These are phyloP conservation scores for Mycosphaerella sp. DNA, from an alignment of 2,329 filamentous ascomycete genomes.

Conservation along the genomic window DNA sequence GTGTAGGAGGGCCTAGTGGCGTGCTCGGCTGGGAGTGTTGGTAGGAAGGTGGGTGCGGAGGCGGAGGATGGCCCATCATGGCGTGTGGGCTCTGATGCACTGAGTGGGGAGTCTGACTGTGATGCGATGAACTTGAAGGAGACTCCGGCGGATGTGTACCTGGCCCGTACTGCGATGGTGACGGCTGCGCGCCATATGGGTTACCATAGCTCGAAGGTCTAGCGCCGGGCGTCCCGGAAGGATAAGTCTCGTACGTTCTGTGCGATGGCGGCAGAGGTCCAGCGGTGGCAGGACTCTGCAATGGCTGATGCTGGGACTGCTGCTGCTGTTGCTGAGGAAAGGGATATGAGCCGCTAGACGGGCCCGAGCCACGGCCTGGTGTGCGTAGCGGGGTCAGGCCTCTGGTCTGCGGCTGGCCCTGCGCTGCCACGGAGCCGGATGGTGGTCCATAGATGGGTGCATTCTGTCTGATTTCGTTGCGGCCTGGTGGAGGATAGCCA, in stretches of 20 bases:
- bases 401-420: constrained; percentile 19
- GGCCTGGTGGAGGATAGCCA: constrained; percentile 3
- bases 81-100: constrained; percentile 30
- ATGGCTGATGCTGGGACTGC: constrained; percentile 10
- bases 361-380: constrained; percentile 17
- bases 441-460: constrained; percentile 22
- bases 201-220: constrained; percentile 24
- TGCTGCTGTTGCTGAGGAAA: constrained; percentile 24
- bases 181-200: constrained; percentile 20
- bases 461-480: constrained; percentile 9
- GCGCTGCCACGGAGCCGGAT: constrained; percentile 16
- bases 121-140: constrained; percentile 31
- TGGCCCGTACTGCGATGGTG: constrained; percentile 23
- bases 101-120: constrained; percentile 30
- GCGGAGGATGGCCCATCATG: constrained; percentile 24
- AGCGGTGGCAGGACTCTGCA: constrained; percentile 29
- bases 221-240: constrained; percentile 25
- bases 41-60: constrained; percentile 20
- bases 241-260: constrained; percentile 19
- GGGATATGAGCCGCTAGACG: constrained; percentile 19
- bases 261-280: constrained; percentile 21
- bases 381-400: constrained; percentile 30
- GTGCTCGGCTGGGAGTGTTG: constrained; percentile 45
- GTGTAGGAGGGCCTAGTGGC: constrained; percentile 42
- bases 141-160: constrained; percentile 24